phyloP scores from a whole-genome alignment of 352 stramenopile genomes.

The Phytophthora ohioensis region DNA sequence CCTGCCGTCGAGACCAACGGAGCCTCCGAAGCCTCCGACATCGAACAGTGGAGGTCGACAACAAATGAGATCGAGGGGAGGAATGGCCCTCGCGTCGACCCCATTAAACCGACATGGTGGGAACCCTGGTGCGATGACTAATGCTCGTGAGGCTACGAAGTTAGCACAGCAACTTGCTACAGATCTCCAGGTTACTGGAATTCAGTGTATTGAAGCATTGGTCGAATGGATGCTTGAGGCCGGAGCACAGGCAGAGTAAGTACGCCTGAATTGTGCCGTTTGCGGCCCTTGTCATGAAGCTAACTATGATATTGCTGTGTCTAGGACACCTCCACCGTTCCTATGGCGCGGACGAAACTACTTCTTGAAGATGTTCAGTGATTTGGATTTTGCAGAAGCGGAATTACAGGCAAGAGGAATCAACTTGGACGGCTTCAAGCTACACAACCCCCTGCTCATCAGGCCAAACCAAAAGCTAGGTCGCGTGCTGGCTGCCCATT shows the following conservation, averaged over 20 bases:
- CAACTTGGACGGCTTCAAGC: conserved; percentile 62
- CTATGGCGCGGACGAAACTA: conserved; percentile 80
- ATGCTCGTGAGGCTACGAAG: conserved; percentile 72
- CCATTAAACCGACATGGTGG: conserved; percentile 27
- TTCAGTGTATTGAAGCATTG: conserved; percentile 79
- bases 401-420: conserved; percentile 63
- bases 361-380: conserved; percentile 75
- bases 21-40: conserved; percentile 38
- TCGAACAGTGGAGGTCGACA: conserved; percentile 35
- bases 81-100: conserved; percentile 49
- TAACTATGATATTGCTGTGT: conserved; percentile 15
- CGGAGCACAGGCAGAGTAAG: conserved; percentile 72
- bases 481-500: conserved; percentile 72
- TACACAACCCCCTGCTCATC: conserved; percentile 72
- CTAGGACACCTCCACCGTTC: conserved; percentile 70
- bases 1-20: conserved; percentile 54
- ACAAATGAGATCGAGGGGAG: conserved; percentile 52
- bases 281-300: neutral
- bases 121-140: conserved; percentile 57
- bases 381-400: conserved; percentile 73
- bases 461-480: conserved; percentile 73
- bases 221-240: conserved; percentile 87
- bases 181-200: conserved; percentile 69
- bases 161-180: conserved; percentile 72
- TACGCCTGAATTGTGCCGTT: conserved; percentile 4